Percentiles rank a stretch among this genome's conserved stretches.
These are phyloP conservation scores for Pisolithus albus DNA, from an alignment of 768 basidiomycete species.

Conservation along the genomic window DNA sequence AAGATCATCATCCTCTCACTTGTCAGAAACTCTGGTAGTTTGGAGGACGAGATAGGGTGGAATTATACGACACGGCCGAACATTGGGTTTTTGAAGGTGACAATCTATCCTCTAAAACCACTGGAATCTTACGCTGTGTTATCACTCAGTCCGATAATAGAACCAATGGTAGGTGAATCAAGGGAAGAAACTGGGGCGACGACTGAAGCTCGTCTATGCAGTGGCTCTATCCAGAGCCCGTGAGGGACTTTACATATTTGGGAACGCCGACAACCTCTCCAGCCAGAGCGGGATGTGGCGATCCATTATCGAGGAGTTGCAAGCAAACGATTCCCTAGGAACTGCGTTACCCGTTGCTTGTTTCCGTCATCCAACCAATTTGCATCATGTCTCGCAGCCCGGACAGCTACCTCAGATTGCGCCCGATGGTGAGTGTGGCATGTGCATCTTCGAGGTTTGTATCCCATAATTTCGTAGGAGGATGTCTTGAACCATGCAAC, in stretches of 20 bases:
- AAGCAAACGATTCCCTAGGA: slow-evolving; percentile 40
- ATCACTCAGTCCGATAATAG: slow-evolving; percentile 47
- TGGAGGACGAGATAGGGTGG: slow-evolving; percentile 24
- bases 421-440: slow-evolving; percentile 43
- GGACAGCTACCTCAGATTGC: slow-evolving; percentile 44
- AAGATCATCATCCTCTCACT: slow-evolving; percentile 68
- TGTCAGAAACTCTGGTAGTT: slow-evolving; percentile 61
- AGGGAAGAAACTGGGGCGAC: background rate
- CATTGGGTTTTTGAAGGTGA: slow-evolving; percentile 73
- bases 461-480: slow-evolving; percentile 33
- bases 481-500: slow-evolving; percentile 54
- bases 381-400: slow-evolving; percentile 40
- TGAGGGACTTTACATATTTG: slow-evolving; percentile 68
- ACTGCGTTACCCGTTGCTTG: slow-evolving; percentile 51
- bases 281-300: slow-evolving; percentile 52
- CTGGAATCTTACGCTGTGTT: background rate
- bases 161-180: slow-evolving; percentile 39
- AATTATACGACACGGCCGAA: slow-evolving; percentile 22
- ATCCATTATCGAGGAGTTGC: slow-evolving; percentile 50
- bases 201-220: slow-evolving; percentile 6
- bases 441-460: background rate
- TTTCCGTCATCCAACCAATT: slow-evolving; percentile 42
- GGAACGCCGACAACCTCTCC: slow-evolving; percentile 53
- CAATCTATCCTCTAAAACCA: background rate
- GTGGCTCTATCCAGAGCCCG: slow-evolving; percentile 71